Evolutionary conservation across 768 basidiomycete genomes (phyloP).

Genomic region (Suillus weaverae): DNA sequence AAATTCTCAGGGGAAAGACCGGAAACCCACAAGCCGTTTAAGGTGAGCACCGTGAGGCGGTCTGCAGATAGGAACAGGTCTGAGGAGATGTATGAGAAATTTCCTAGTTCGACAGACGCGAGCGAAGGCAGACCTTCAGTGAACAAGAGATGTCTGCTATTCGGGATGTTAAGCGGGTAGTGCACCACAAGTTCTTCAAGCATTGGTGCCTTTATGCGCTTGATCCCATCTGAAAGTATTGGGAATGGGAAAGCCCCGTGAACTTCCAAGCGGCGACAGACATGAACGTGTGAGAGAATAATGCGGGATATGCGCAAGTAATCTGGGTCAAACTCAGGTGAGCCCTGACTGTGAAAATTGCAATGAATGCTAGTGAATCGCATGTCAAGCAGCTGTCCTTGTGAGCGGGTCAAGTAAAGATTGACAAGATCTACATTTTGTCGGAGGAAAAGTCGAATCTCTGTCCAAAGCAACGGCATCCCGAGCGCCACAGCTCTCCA

Average conservation of each 20-base stretch:
- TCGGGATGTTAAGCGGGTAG: conserved; percentile 19
- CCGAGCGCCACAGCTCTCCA: conserved; percentile 43
- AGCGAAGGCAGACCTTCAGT: conserved; percentile 4
- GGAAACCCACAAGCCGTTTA: conserved; percentile 23
- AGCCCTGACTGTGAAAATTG: conserved; percentile 17
- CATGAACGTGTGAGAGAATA: conserved; percentile 28
- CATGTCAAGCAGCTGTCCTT: conserved; percentile 22
- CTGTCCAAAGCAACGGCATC: conserved; percentile 42
- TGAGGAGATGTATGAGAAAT: neutral
- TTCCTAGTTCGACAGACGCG: neutral
- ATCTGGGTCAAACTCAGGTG: conserved; percentile 19
- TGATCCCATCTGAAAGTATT: conserved; percentile 24
- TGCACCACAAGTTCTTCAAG: conserved; percentile 26
- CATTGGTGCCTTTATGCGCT: conserved; percentile 23
- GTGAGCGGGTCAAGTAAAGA: conserved; percentile 28
- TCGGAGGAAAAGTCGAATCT: conserved; percentile 25
- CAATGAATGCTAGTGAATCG: conserved; percentile 23
- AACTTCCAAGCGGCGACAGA: conserved; percentile 28
- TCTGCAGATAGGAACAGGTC: neutral
- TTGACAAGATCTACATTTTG: conserved; percentile 28
- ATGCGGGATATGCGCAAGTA: conserved; percentile 23
- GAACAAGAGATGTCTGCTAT: neutral
- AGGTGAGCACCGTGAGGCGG: conserved; percentile 24
- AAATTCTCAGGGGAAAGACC: conserved; percentile 24
- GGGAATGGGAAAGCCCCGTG: conserved; percentile 24